Percentiles rank a stretch among this genome's conserved stretches.
These are phyloP conservation scores for Colletotrichum sp. DNA, from an alignment of 2,329 filamentous ascomycete species.

Conservation along the genomic window DNA sequence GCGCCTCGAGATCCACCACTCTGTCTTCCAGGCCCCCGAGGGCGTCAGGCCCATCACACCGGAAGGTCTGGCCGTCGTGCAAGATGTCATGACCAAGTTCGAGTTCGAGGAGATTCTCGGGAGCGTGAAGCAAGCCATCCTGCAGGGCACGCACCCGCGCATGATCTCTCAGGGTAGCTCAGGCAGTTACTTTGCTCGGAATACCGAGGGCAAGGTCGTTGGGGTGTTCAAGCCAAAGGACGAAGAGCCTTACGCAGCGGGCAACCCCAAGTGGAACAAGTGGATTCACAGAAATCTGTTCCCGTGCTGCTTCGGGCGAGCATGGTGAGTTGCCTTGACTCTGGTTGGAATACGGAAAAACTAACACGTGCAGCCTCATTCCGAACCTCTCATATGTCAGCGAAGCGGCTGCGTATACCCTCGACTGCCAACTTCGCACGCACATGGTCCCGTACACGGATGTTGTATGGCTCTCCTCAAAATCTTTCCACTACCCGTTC, in stretches of 20 bases:
- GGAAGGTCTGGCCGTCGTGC: constrained; percentile 70
- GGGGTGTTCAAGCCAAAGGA: constrained; percentile 99
- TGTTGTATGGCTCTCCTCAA: constrained; percentile 91
- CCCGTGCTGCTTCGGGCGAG: constrained; percentile 94
- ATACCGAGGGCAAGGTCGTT: constrained; percentile 89
- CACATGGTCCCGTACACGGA: constrained; percentile 96
- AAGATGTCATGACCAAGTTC: constrained; percentile 73
- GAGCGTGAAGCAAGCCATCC: constrained; percentile 88
- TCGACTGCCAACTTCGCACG: constrained; percentile 88
- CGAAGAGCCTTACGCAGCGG: constrained; percentile 95
- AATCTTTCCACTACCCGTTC: constrained; percentile 97
- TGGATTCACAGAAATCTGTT: constrained; percentile 99
- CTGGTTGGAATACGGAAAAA: not conserved
- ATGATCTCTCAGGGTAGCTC: constrained; percentile 98
- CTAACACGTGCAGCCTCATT: constrained; percentile 67
- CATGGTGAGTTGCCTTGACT: constrained; percentile 65
- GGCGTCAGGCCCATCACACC: constrained; percentile 81
- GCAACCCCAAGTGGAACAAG: constrained; percentile 99
- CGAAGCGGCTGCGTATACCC: constrained; percentile 94
- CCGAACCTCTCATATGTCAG: constrained; percentile 98
- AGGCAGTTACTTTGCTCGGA: constrained; percentile 96
- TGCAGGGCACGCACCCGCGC: constrained; percentile 88
- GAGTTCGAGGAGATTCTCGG: constrained; percentile 91
- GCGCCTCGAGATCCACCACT: constrained; percentile 93
- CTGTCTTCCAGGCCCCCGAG: constrained; percentile 93